Base-by-base conservation (phyloP, 106 monocot species). In the Narthecium ossifragum region DNA sequence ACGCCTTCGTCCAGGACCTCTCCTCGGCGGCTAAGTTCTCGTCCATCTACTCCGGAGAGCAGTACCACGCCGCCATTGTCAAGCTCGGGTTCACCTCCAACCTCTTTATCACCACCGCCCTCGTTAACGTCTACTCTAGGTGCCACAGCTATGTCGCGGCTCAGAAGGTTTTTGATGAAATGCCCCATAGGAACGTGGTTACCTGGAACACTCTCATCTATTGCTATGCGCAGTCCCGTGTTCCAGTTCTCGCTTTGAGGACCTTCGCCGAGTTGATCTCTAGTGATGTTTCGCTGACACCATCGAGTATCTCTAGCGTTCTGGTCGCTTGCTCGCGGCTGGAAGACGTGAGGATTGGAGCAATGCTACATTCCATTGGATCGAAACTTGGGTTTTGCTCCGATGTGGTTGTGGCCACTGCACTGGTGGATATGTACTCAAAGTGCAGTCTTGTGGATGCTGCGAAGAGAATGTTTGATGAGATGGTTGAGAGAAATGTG, bases 401-500 rank as follows among this genome's bases (percentile, higher is more conserved):
- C n/a, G 63, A 69, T 46, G 61, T 78, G 3, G 69, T 82, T 1
- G 71, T 78, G 23, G 74, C 71, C 11, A 77, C 78, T 23, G 62
- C 74, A 17, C 45, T 75, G 56, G 65, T 81, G n/a, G 68, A 78
- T 49, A 61, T 78, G 70, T 86, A 75, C 39, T 47, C 63, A 0
- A 81, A 81, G 31, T 86, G 77, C 22, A 22, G 12, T 25, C 11
- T 64, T 36, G 27, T 72, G 60, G 24, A 24, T 20, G n/a, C 26
- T 11, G 66, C 87, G 3, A 64, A 58, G 69, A 75, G 55, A 26
- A 32, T 73, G 59, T 82, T 87, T 36, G 78, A 75, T 53, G 75
- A 70, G 18, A 75, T 82, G 87, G 39, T 2, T 5, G 75, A 82
- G 27, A 55, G 70, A 39, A 87, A 82, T 66, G 66, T 78, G 51